phyloP scores from a whole-genome alignment of 225 moss, liverwort and hornwort species.

The Takakia lepidozioides region DNA sequence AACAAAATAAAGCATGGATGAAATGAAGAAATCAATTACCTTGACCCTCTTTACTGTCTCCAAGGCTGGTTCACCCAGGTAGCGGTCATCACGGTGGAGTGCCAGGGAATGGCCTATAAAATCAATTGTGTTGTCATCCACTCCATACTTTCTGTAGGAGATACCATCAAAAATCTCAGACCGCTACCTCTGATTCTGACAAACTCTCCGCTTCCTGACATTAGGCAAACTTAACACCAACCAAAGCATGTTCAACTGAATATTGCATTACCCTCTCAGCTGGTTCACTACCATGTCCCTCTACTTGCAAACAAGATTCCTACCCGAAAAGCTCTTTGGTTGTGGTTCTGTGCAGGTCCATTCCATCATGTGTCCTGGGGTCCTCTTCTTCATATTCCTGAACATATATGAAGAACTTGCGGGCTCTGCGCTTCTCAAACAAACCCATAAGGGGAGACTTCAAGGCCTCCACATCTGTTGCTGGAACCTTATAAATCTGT shows the following conservation, averaged over 20 bases:
- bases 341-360: constrained; percentile 67
- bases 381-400: constrained; percentile 84
- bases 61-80: constrained; percentile 61
- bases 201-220: too few relatives aligned
- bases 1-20: too few relatives aligned
- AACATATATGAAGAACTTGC: constrained; percentile 89
- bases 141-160: constrained; percentile 52
- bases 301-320: constrained; percentile 3
- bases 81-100: constrained; percentile 75
- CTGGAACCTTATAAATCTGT: constrained; percentile 85
- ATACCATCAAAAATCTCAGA: too few relatives aligned
- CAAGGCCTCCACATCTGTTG: constrained; percentile 86
- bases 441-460: constrained; percentile 92
- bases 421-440: constrained; percentile 77
- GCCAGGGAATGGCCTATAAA: constrained; percentile 90
- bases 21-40: constrained; percentile 16
- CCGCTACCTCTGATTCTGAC: too few relatives aligned
- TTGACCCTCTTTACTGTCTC: constrained; percentile 79
- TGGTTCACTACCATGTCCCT: too few relatives aligned
- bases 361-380: constrained; percentile 68
- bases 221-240: too few relatives aligned
- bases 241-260: too few relatives aligned
- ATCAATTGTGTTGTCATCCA: constrained; percentile 84
- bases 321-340: constrained; percentile 82
- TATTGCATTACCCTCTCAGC: too few relatives aligned